phyloP scores from a whole-genome alignment of 140 eudicot genomes.

The Ambrosia hybrid region DNA sequence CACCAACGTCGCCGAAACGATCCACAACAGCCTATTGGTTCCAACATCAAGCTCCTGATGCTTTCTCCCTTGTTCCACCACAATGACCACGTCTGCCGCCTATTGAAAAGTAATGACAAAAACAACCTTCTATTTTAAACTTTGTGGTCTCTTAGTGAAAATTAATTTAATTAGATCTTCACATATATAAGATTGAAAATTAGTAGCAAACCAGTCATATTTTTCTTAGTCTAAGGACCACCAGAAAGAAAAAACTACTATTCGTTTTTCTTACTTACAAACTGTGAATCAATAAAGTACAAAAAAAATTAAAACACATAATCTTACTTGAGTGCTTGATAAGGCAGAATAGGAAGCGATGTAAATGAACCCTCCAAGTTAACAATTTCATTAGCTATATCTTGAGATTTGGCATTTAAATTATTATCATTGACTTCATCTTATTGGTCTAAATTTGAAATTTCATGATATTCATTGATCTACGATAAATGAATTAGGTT shows the following conservation, averaged over 20 bases:
- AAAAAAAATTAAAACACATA: not conserved
- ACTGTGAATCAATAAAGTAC: not conserved
- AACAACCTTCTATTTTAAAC: too few relatives aligned
- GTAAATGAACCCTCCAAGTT: slow-evolving; percentile 70
- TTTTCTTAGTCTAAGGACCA: too few relatives aligned
- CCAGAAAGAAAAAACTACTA: not conserved
- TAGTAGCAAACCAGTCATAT: too few relatives aligned
- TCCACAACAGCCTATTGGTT: too few relatives aligned
- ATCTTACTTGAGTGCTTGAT: slow-evolving; percentile 82
- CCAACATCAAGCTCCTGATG: too few relatives aligned
- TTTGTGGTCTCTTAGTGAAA: too few relatives aligned
- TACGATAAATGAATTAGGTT: slow-evolving; percentile 34
- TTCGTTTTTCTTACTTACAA: not conserved
- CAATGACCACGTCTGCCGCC: too few relatives aligned
- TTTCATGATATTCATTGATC: slow-evolving; percentile 68
- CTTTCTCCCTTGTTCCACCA: too few relatives aligned
- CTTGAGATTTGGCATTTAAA: slow-evolving; percentile 52
- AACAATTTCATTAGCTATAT: slow-evolving; percentile 47
- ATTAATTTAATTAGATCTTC: too few relatives aligned
- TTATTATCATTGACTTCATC: slow-evolving; percentile 37
- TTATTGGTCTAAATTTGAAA: slow-evolving; percentile 35
- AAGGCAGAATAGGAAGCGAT: slow-evolving; percentile 72
- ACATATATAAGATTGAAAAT: too few relatives aligned
- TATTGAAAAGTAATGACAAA: too few relatives aligned
- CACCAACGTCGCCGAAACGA: too few relatives aligned